Evolutionary conservation across 164 flowering plant genomes (phyloP).

Genomic region (Warburgia ugandensis): DNA sequence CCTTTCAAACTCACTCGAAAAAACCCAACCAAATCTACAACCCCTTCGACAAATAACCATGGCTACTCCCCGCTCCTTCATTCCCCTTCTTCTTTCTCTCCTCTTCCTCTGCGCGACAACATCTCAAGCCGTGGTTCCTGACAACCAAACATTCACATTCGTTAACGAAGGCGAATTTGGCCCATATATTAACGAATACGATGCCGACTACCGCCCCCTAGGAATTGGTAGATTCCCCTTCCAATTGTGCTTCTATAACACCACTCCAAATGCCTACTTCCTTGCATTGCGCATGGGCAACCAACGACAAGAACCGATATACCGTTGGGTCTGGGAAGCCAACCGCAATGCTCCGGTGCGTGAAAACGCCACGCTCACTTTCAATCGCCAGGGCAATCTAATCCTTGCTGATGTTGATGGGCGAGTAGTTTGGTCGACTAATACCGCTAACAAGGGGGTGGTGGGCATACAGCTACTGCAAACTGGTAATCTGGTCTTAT

Average conservation of each 20-base stretch:
- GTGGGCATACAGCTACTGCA: constrained; percentile 28
- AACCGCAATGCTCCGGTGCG: constrained; percentile 20
- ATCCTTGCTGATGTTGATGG: constrained; percentile 43
- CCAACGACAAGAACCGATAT: neutral
- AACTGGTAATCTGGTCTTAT: constrained; percentile 46
- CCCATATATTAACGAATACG: too few species aligned
- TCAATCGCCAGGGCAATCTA: constrained; percentile 41
- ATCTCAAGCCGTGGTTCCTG: too few species aligned
- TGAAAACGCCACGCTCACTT: constrained; percentile 32
- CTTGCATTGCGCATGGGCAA: constrained; percentile 23
- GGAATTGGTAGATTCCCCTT: too few species aligned
- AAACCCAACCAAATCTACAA: too few species aligned
- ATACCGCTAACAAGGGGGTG: constrained; percentile 51
- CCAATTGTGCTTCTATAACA: constrained; percentile 27
- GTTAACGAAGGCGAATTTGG: too few species aligned
- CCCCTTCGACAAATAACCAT: too few species aligned
- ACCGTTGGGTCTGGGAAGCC: constrained; percentile 38
- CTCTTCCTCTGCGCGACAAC: too few species aligned
- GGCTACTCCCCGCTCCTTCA: too few species aligned
- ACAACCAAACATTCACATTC: too few species aligned
- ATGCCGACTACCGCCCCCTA: too few species aligned
- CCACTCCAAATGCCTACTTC: constrained; percentile 20
- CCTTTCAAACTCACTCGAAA: too few species aligned
- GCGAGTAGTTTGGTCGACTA: constrained; percentile 41
- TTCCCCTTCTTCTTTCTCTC: too few species aligned